phyloP scores from a whole-genome alignment of 2,329 filamentous ascomycete genomes.

The Penicillium sp. region DNA sequence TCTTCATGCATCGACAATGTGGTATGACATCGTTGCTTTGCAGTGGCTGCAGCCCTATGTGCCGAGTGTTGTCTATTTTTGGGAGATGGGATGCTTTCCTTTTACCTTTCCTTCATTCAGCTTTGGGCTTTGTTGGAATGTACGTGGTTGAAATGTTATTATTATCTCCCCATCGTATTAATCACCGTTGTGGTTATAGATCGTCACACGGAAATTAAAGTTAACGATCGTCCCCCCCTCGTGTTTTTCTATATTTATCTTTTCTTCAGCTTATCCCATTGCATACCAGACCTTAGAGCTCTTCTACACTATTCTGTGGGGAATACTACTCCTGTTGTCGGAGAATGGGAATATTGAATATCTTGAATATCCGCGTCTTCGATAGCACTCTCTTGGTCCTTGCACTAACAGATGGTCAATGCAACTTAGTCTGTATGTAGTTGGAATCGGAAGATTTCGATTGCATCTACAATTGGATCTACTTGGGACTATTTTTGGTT shows the following conservation, averaged over 20 bases:
- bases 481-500: background rate
- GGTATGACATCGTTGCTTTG: too few relatives aligned
- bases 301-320: background rate
- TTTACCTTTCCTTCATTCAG: background rate
- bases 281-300: background rate
- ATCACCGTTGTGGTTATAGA: background rate
- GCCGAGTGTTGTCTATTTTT: background rate
- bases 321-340: background rate
- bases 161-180: background rate
- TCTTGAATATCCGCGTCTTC: background rate
- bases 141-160: background rate
- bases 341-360: background rate
- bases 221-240: slow-evolving; percentile 1
- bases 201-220: background rate
- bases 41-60: background rate
- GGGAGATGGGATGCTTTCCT: too few relatives aligned
- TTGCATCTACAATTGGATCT: background rate
- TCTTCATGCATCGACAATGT: background rate
- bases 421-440: background rate
- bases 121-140: background rate
- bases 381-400: background rate
- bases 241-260: slow-evolving; percentile 7
- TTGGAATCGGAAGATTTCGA: background rate
- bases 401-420: background rate
- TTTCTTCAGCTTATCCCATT: background rate